Evolutionary conservation across 1,284 basidiomycete species (phyloP), one percentile per base, ranked within the genome.

Genomic region (Kwoniella shivajii): DNA sequence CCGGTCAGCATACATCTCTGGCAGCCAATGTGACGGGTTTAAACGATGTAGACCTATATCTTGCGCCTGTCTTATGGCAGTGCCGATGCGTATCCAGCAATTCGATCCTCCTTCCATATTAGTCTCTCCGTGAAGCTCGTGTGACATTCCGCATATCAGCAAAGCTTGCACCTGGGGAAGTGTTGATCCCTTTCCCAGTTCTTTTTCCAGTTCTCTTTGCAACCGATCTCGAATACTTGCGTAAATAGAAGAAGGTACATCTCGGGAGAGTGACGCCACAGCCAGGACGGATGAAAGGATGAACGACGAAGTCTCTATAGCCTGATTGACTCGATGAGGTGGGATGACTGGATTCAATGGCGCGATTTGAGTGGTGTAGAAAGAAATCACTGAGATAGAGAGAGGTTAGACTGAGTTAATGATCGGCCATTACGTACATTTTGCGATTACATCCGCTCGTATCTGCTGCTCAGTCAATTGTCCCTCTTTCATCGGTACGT

Each of bases 41-140:
- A 59, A 20, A n/a, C 57, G 26, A 44, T 59, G 57, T n/a, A 59
- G 24, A n/a, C 57, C 57, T 26, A 59, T 59, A 42, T 59, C 57
- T 29, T 59, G 57, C 7, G 57, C 51, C 30, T 59, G 57, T 26
- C 57, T 36, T 13, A 59, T 59, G 18, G 57, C 57, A 4, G 48
- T 38, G 18, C 57, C 57, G 7, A 54, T 42, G 3, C 57, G 36
- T 6, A 54, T 43, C 57, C 57, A 59, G 7, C 46, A 53, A n/a
- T 44, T 54, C 20, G 47, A 50, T 41, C 57, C 57, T 20, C 52
- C 57, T 48, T 59, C 57, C 57, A 59, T 59, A 24, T 59, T 59
- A 20, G 57, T 59, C 6, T 54, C 52, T 10, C 51, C 47, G n/a
- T 59, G 57, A 3, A 59, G 30, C 30, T 59, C 57, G 38, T 59